Evolutionary conservation across 768 basidiomycete species (phyloP), one percentile per base, ranked within the genome.

Genomic region (Hericium coralloides): DNA sequence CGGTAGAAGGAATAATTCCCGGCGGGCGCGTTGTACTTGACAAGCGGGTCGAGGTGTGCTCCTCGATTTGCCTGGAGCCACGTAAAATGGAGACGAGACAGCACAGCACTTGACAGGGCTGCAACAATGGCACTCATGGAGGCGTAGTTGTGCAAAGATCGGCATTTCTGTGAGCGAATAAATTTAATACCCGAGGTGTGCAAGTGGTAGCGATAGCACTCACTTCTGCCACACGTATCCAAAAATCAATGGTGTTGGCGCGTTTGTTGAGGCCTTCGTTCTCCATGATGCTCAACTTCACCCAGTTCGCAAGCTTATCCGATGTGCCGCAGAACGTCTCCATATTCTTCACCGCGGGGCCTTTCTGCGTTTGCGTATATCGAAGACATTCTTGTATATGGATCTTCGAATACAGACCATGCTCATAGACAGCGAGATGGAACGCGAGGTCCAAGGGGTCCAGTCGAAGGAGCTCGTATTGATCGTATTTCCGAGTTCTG

Each of bases 171-270:
- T 14, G 52, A 12, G 52, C 37, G 9, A 49, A 23, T 48, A 55
- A 7, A 12, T 49, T 10, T 20, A 7, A 25, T 31, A 49, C 14
- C 31, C 48, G 48, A 41, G 54, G 25, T 51, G 23, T 45, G 26
- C n/a, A 3, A 17, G n/a, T 12, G 3, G 6, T 26, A 6, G 31
- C 22, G 23, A 37, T n/a, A 41, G 20, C 18, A 67, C 79, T 63
- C 62, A 87, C 88, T 78, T 90, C 86, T 8, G 88, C 85, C 18
- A 88, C 84, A 65, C 79, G 84, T 61, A 89, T 83, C 87, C 87
- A 90, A 64, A 83, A 79, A 58, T 87, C 85, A 38, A 87, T 70
- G 15, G 75, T 78, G 55, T 83, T 77, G 8, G 82, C 78, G 47
- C 85, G 73, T 63, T 76, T 81, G 14, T 73, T 74, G 56, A 83